Conservation (phyloP, 805 yeast species). For the Ascoidea asiatica region DNA sequence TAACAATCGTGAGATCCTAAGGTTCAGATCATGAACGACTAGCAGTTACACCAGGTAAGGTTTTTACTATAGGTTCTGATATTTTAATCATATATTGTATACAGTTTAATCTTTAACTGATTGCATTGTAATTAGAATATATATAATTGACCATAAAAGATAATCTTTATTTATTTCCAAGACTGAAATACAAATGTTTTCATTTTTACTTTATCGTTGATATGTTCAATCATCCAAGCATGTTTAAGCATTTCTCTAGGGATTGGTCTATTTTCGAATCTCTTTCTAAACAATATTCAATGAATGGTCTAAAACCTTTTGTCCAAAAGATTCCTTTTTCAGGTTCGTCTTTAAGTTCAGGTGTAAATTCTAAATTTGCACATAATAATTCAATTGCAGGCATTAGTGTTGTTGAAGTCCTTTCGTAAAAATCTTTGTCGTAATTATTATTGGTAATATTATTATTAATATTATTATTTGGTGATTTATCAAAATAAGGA, state of each 20-base stretch:
- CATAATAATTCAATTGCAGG: slow-evolving; percentile 79
- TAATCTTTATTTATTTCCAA: slow-evolving; percentile 43
- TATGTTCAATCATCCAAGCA: slow-evolving; percentile 84
- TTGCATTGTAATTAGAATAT: no score
- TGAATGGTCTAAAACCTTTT: slow-evolving; percentile 67
- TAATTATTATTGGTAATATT: slow-evolving; percentile 24
- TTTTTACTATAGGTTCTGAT: no score
- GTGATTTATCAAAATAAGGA: slow-evolving; percentile 54
- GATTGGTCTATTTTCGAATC: slow-evolving; percentile 73
- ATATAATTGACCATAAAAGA: no score
- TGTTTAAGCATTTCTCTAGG: slow-evolving; percentile 92
- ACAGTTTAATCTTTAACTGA: no score
- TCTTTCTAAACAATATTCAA: slow-evolving; percentile 69
- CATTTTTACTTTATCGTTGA: slow-evolving; percentile 65
- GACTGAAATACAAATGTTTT: slow-evolving; percentile 66
- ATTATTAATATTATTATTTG: slow-evolving; percentile 19
- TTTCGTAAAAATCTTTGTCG: no score
- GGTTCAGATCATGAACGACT: no score
- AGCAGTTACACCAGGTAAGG: no score
- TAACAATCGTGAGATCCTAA: no score
- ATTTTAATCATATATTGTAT: no score
- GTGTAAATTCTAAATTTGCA: slow-evolving; percentile 71
- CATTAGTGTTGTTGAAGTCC: slow-evolving; percentile 35
- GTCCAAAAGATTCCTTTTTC: slow-evolving; percentile 71
- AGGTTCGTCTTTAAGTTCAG: slow-evolving; percentile 67